Evolutionary conservation across 2,329 filamentous ascomycete species (phyloP).

Genomic region (Trichoderma cornu-damae): DNA sequence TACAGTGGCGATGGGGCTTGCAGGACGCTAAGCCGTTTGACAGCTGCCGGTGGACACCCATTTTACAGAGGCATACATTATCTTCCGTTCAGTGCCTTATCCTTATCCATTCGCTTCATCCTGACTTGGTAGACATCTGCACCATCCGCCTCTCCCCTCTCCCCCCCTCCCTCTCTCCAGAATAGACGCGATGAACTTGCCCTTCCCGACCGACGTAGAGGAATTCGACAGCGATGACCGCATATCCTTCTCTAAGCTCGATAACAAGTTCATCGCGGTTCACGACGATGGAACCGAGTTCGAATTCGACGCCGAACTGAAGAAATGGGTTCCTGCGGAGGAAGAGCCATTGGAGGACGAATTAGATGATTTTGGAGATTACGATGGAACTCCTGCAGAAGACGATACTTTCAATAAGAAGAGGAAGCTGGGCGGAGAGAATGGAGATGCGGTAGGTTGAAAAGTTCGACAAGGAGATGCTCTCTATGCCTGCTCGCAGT

Average conservation of each 20-base stretch:
- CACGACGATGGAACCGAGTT: constrained; percentile 80
- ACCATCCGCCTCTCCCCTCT: background rate
- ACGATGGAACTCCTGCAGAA: constrained; percentile 26
- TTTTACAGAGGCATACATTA: background rate
- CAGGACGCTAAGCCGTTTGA: constrained; percentile 13
- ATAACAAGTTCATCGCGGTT: constrained; percentile 77
- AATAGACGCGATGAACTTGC: constrained; percentile 28
- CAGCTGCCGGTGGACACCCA: constrained; percentile 1
- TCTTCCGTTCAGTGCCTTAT: constrained; percentile 3
- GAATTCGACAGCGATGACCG: constrained; percentile 74
- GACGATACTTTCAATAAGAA: constrained; percentile 33
- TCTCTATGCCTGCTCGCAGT: background rate
- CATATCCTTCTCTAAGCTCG: constrained; percentile 79
- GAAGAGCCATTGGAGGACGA: constrained; percentile 34
- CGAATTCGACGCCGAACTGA: constrained; percentile 67
- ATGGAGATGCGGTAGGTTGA: constrained; percentile 41
- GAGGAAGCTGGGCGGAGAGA: constrained; percentile 38
- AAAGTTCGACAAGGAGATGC: background rate
- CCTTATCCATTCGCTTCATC: background rate
- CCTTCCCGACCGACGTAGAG: constrained; percentile 56
- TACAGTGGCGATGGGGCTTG: background rate
- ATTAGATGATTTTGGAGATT: constrained; percentile 37
- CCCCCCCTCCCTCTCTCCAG: background rate
- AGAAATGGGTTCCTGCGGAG: constrained; percentile 69
- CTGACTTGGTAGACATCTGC: constrained; percentile 8